Percentiles rank a stretch among this genome's conserved stretches.
Evolutionary conservation across 1,139 yeast genomes (phyloP).

Genomic region (Pichia sorboxylosa): DNA sequence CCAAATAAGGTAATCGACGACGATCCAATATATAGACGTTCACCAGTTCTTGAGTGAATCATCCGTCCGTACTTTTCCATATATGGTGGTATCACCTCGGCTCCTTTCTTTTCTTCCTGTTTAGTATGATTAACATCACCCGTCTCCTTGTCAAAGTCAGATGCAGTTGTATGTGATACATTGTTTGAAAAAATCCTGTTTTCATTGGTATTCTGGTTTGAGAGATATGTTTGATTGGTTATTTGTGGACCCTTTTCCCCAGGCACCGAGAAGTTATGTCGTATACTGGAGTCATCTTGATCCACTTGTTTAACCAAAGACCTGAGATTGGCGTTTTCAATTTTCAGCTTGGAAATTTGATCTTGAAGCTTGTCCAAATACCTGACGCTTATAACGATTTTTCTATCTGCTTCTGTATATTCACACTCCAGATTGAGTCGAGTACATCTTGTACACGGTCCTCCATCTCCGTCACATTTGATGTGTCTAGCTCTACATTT

Average conservation of each 20-base stretch:
- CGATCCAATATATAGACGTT: constrained; percentile 63
- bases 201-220: not conserved
- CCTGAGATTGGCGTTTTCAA: constrained; percentile 46
- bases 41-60: constrained; percentile 65
- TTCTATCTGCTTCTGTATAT: constrained; percentile 67
- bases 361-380: constrained; percentile 60
- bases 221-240: not conserved
- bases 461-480: constrained; percentile 65
- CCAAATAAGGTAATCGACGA: constrained; percentile 77
- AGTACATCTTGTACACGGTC: constrained; percentile 60
- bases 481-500: constrained; percentile 68
- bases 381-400: constrained; percentile 66
- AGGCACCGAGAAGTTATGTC: not conserved
- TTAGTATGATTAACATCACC: not conserved
- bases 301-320: constrained; percentile 9
- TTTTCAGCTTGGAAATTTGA: constrained; percentile 38
- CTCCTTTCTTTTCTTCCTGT: constrained; percentile 4
- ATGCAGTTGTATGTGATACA: too few species aligned
- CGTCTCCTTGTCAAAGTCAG: not conserved
- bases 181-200: not conserved
- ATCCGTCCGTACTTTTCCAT: constrained; percentile 59
- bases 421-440: constrained; percentile 54
- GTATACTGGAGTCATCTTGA: not conserved
- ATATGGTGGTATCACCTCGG: constrained; percentile 37
- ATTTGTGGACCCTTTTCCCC: too few species aligned